Percentiles rank a stretch among this genome's conserved stretches.
phyloP scores from a whole-genome alignment of 345 rosid species.

The Salix udensis region DNA sequence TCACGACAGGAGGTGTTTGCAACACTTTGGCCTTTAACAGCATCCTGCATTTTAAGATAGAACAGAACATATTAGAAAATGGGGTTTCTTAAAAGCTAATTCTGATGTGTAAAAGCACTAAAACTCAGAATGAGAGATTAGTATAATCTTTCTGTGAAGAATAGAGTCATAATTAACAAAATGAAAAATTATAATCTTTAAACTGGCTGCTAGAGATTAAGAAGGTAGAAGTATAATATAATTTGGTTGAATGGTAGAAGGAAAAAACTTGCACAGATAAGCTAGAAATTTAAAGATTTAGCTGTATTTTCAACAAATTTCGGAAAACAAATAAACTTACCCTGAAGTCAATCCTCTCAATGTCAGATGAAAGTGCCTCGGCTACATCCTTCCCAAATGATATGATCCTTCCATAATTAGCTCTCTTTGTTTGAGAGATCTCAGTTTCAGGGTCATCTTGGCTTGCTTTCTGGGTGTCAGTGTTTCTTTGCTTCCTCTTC shows the following conservation, averaged over 20 bases:
- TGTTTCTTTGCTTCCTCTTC: constrained; percentile 41
- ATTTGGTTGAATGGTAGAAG: not conserved
- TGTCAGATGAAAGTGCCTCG: constrained; percentile 56
- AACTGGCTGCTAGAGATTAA: not conserved
- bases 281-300: not conserved
- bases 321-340: constrained; percentile 38
- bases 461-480: constrained; percentile 28
- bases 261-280: not conserved
- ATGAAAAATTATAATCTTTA: not conserved
- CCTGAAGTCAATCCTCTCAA: constrained; percentile 74
- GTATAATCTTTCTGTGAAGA: not conserved
- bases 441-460: constrained; percentile 29
- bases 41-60: constrained; percentile 50
- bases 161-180: not conserved
- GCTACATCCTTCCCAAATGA: constrained; percentile 84
- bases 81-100: not conserved
- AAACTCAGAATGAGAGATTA: not conserved
- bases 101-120: not conserved
- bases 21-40: constrained; percentile 61
- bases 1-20: constrained; percentile 74
- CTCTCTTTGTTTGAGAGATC: constrained; percentile 37
- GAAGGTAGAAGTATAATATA: not conserved
- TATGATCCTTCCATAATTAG: constrained; percentile 76
- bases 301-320: not conserved
- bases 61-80: not conserved